These are phyloP conservation scores for Pyrenophora seminiperda DNA, from an alignment of 2,329 filamentous ascomycete species.

Conservation along the genomic window DNA sequence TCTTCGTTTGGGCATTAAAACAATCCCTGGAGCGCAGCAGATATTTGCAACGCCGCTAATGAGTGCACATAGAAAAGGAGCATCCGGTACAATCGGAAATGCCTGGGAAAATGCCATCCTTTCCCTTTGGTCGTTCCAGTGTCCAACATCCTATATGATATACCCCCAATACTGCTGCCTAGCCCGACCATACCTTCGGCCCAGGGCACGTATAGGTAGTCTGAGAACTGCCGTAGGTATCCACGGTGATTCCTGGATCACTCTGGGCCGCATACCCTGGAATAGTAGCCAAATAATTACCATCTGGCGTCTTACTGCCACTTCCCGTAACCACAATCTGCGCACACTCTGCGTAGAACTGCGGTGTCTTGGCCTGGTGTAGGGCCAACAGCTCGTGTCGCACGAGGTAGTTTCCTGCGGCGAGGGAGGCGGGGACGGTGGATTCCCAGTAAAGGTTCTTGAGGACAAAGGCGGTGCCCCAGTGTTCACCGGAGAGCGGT, in stretches of 20 bases:
- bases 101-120: too few relatives aligned
- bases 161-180: not conserved
- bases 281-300: slow-evolving; percentile 53
- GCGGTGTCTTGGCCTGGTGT: slow-evolving; percentile 58
- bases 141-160: too few relatives aligned
- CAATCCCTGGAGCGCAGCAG: not conserved
- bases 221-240: slow-evolving; percentile 54
- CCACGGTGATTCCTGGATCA: slow-evolving; percentile 58
- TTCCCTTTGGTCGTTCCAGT: too few relatives aligned
- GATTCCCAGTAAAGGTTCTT: slow-evolving; percentile 59
- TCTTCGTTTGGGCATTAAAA: not conserved
- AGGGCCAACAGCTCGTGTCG: slow-evolving; percentile 63
- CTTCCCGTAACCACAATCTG: slow-evolving; percentile 60
- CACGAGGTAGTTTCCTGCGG: slow-evolving; percentile 44
- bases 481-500: slow-evolving; percentile 55
- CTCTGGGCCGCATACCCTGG: slow-evolving; percentile 50
- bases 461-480: slow-evolving; percentile 57
- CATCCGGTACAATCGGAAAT: too few relatives aligned
- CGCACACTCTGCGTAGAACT: slow-evolving; percentile 63
- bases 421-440: slow-evolving; percentile 56
- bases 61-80: too few relatives aligned
- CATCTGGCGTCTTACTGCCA: slow-evolving; percentile 53
- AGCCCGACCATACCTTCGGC: slow-evolving; percentile 57
- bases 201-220: slow-evolving; percentile 57
- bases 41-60: too few relatives aligned